Base-by-base conservation (phyloP, 2,329 filamentous ascomycete genomes). In the Fusarium succisae region DNA sequence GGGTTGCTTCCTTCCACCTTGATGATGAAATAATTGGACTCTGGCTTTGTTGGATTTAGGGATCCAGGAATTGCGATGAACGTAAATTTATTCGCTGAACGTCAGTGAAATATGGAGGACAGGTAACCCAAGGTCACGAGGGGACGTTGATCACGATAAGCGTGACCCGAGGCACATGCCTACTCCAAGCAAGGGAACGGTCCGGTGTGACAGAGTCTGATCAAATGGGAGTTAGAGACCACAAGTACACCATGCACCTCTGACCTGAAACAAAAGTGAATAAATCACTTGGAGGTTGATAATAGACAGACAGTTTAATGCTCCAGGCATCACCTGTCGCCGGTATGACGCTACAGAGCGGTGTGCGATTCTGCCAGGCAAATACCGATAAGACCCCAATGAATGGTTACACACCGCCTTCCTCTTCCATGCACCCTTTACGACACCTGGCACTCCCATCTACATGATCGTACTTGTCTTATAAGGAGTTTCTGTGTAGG, bases 331-430 rank as follows among this genome's bases (percentile, higher is more conserved):
- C 77, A 76, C 69, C 63, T 62, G 61, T 39, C 53, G 47, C 47
- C 51, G 67, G 75, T 76, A 79, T 79, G 77, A 79, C 77, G 77
- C 73, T 70, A 63, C 44, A 78, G 66, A 68, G 77, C 77, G 77
- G 77, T 79, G 71, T 69, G 41, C 12, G 22, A 22, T 79, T 78
- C 69, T 78, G 77, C 77, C 77, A 63, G 77, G 69, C 67, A 72
- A 75, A 77, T 74, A 45, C 41, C 58, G 64, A 78, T 64, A 67
- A 75, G 71, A 60, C 53, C 53, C 70, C 58, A 51, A 54, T 39
- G 51, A 41, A 17, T 66, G 24, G 47, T 30, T 26, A 7, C 26
- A 63, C 69, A 79, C 77, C 77, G 77, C 77, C 77, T 79, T 59
- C 77, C 69, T 39, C 22, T 76, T 70, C 45, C 54, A 69, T 66